Conservation (phyloP, 305 asterid genomes). For the Ajuga reptans region DNA sequence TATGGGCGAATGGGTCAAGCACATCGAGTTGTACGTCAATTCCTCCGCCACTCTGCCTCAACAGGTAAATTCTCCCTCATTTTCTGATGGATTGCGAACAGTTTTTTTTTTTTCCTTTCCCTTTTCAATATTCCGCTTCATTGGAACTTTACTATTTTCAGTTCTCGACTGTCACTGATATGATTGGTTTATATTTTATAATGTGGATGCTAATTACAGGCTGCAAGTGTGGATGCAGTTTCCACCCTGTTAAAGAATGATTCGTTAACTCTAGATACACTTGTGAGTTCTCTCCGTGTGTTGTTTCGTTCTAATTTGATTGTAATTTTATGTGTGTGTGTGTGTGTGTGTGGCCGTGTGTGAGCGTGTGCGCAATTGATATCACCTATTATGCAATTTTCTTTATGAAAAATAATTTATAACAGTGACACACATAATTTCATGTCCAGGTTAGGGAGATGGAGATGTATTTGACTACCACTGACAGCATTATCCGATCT, state of each 20-base stretch:
- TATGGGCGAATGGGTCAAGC: constrained; percentile 49
- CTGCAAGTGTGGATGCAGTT: constrained; percentile 51
- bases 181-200: neutral
- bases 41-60: constrained; percentile 57
- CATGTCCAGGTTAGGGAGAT: constrained; percentile 64
- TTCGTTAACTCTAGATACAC: constrained; percentile 47
- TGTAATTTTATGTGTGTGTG: neutral
- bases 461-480: constrained; percentile 89
- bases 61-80: constrained; percentile 47
- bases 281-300: constrained; percentile 36
- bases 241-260: constrained; percentile 56
- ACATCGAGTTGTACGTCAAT: constrained; percentile 62
- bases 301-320: neutral
- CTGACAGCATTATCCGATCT: constrained; percentile 60
- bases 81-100: neutral
- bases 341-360: neutral
- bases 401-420: neutral
- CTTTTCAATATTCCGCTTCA: neutral
- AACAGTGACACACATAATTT: neutral
- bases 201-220: constrained; percentile 40
- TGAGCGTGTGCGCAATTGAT: neutral
- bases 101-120: neutral
- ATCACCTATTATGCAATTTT: neutral
- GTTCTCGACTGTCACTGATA: neutral
- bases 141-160: neutral